Percentiles rank a stretch among this genome's conserved stretches.
These are phyloP conservation scores for Ochetophila trinervis DNA, from an alignment of 306 rosid species.

Conservation along the genomic window DNA sequence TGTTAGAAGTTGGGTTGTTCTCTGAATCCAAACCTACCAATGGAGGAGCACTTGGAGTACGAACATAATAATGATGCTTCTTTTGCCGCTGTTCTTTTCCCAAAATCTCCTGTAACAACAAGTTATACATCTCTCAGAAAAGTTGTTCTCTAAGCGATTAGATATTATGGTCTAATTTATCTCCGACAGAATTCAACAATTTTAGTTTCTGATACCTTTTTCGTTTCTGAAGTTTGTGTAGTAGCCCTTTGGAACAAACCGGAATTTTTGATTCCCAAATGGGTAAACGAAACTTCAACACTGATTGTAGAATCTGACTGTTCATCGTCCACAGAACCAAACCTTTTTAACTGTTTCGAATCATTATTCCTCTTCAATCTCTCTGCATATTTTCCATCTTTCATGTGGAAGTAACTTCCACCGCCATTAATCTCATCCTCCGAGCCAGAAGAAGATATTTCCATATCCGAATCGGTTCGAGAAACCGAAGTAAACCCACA, in stretches of 20 bases:
- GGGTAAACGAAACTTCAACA: slow-evolving; percentile 14
- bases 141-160: background rate
- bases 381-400: background rate
- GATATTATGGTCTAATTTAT: background rate
- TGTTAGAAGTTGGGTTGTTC: slow-evolving; percentile 1
- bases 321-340: background rate
- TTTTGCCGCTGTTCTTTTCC: background rate
- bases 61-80: background rate
- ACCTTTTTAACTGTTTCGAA: background rate
- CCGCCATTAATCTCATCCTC: slow-evolving; percentile 7
- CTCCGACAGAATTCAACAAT: background rate
- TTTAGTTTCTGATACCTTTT: background rate
- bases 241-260: background rate
- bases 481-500: slow-evolving; percentile 1
- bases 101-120: slow-evolving; percentile 3
- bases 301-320: slow-evolving; percentile 16
- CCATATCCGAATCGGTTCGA: slow-evolving; percentile 19
- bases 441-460: slow-evolving; percentile 13
- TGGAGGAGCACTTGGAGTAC: slow-evolving; percentile 28
- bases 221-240: background rate
- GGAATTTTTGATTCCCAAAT: background rate
- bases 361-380: background rate
- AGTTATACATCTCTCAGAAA: background rate
- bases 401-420: background rate
- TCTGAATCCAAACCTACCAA: slow-evolving; percentile 9